A percentile compares a stretch with the other conserved stretches of the same genome.
Evolutionary conservation across 371 early-diverging fungal species (phyloP).

Genomic region (Mucor mucedo): DNA sequence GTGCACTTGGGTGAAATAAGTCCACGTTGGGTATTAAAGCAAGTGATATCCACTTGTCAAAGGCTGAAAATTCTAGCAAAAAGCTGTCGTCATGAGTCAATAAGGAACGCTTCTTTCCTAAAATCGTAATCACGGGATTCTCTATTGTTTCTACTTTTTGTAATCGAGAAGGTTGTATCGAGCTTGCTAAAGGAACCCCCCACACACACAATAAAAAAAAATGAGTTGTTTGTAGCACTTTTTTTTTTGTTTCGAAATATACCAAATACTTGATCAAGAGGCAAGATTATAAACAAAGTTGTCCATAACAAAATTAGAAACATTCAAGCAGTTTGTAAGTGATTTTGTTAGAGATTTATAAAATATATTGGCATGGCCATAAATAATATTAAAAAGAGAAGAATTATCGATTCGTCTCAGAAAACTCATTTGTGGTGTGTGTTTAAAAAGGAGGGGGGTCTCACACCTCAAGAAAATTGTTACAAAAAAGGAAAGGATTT

Average conservation of each 20-base stretch:
- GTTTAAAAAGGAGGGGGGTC: no score
- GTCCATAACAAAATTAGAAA: no score
- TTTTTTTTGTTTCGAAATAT: background rate
- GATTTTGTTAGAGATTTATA: no score
- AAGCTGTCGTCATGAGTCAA: conserved; percentile 4
- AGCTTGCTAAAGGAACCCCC: background rate
- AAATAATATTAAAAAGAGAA: no score
- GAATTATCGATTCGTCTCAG: no score
- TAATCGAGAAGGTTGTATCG: conserved; percentile 17
- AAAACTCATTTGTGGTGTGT: no score
- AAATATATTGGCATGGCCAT: no score
- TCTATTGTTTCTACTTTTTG: conserved; percentile 10
- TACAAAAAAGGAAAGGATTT: no score
- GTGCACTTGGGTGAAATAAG: conserved; percentile 74
- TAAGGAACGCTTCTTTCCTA: background rate
- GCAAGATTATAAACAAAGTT: background rate
- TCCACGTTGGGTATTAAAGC: conserved; percentile 73
- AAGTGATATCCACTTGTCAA: conserved; percentile 54
- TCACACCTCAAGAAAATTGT: no score
- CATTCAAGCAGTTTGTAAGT: no score
- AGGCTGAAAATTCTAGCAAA: conserved; percentile 20
- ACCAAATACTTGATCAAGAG: conserved; percentile 1
- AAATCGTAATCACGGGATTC: conserved; percentile 5
- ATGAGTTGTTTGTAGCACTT: background rate
- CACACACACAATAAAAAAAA: background rate